Base-by-base conservation (phyloP, 805 yeast species). In the Candida cerambycidarum region DNA sequence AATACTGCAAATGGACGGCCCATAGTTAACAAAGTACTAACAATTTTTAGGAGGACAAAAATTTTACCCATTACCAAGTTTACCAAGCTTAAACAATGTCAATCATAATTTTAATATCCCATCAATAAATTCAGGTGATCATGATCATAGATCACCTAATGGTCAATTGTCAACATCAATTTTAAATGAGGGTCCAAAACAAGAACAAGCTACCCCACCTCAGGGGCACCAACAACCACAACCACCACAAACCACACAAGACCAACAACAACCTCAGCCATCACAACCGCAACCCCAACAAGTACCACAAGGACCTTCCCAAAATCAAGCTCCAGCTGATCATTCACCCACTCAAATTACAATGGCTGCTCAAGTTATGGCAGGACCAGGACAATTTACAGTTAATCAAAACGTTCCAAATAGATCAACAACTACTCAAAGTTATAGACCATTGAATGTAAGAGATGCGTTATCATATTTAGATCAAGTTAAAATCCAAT, bases 401-500 rank as follows among this genome's bases (percentile, higher is more conserved):
- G 52, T 48, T 33, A 55, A 53, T 42, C 71, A 56, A 44, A 71
- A 67, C 8, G 65, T 66, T 13, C 68, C 73, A 18, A 70, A 67
- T 51, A 57, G 75, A 39, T 64, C 73, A 17, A 57, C 71, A n/a
- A 57, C 71, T 2, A 61, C 69, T 8, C 67, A 59, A 42, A 66
- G 67, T 23, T 84, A 84, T 60, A 73, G 89, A 53, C 97, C 97
- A 2, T 70, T 93, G 55, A 93, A 93, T 58, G 98, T 93, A 39
- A 89, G 88, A 60, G 99, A 93, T 64, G 99, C 99, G 5, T 73
- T 93, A 51, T 82, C 96, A 8, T 93, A 95, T 59, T 76, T 93
- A 53, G 99, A 95, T 61, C 96, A 90, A 65, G 99, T 93, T 40
- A 93, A 93, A 65, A 78, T 84, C 38, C 97, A 90, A 62, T 93